A percentile compares a stretch with the other conserved stretches of the same genome.
Evolutionary conservation across 805 yeast genomes (phyloP).

Genomic region (Blastobotrys muscicola): DNA sequence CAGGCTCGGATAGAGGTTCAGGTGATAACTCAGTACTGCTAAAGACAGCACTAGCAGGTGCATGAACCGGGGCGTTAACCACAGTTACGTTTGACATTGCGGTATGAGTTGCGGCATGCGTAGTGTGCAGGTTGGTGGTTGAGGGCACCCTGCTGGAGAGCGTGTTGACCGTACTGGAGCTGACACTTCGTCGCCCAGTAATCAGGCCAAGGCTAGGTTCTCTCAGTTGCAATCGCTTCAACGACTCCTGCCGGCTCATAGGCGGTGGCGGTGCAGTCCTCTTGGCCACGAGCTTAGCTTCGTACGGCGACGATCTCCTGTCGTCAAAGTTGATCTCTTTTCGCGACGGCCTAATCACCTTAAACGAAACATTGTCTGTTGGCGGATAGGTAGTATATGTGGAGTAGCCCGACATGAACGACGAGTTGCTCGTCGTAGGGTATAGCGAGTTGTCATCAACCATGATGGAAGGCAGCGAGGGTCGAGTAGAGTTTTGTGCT

Average conservation of each 20-base stretch:
- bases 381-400: neutral
- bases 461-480: neutral
- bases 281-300: constrained; percentile 7
- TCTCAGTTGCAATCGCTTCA: constrained; percentile 7
- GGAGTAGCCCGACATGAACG: too few species aligned
- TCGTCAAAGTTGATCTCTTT: constrained; percentile 73
- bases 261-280: neutral
- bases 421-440: neutral
- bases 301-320: constrained; percentile 66
- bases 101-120: constrained; percentile 39
- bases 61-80: constrained; percentile 8
- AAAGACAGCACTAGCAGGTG: constrained; percentile 24
- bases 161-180: too few species aligned
- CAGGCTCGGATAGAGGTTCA: neutral
- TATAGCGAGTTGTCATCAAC: neutral
- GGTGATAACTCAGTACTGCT: neutral
- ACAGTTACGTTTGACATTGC: neutral
- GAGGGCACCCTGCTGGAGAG: neutral
- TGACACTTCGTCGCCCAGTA: too few species aligned
- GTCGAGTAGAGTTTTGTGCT: neutral
- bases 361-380: constrained; percentile 40
- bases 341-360: constrained; percentile 51
- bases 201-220: too few species aligned
- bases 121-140: constrained; percentile 52
- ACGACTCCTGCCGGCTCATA: neutral